Evolutionary conservation across 225 moss, liverwort and hornwort genomes (phyloP).

Genomic region (Straminergon stramineum): DNA sequence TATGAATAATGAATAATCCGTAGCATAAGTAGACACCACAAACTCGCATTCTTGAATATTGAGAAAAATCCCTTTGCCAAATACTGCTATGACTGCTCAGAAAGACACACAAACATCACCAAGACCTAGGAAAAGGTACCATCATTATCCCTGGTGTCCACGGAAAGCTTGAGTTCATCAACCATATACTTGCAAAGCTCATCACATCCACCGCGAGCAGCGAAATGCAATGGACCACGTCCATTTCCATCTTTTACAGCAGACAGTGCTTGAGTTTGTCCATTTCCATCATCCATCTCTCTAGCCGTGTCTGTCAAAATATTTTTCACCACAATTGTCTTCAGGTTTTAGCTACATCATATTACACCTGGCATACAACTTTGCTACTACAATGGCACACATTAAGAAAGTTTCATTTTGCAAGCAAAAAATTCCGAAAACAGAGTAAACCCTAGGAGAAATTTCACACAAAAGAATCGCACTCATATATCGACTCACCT

Average conservation of each 20-base stretch:
- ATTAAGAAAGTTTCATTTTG: background rate
- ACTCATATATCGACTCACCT: conserved; percentile 27
- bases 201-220: conserved; percentile 66
- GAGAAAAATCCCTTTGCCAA: background rate
- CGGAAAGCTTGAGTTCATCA: conserved; percentile 71
- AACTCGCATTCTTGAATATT: background rate
- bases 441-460: background rate
- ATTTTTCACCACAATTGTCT: background rate
- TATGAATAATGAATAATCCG: background rate
- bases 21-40: background rate
- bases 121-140: conserved; percentile 19
- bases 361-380: background rate
- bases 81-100: background rate
- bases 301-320: conserved; percentile 38
- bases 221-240: conserved; percentile 85
- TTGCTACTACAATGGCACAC: background rate
- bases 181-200: conserved; percentile 74
- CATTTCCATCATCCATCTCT: conserved; percentile 58
- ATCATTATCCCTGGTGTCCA: conserved; percentile 72
- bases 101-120: background rate
- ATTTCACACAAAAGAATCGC: background rate
- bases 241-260: conserved; percentile 88
- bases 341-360: background rate
- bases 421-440: background rate
- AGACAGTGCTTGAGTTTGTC: conserved; percentile 43